Base-by-base conservation (phyloP, 106 monocot species). In the Allium sativum region DNA sequence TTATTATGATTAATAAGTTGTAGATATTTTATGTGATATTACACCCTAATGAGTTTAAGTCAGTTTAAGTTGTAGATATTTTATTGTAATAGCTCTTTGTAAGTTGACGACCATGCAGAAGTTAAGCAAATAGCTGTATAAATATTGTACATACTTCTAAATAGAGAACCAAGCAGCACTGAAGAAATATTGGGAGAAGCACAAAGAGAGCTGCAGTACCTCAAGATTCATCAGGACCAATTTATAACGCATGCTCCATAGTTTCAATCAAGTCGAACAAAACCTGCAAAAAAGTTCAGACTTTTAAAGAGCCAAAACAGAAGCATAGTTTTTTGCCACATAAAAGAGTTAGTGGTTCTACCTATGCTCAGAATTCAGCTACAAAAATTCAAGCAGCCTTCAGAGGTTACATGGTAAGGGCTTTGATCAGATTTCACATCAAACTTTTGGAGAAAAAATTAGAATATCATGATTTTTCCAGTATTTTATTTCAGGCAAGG, bases 91-190 rank as follows among this genome's bases (percentile, higher is more conserved):
- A n/a, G n/a, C n/a, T n/a, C n/a, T n/a, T n/a, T n/a, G n/a, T n/a
- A n/a, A n/a, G n/a, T n/a, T n/a, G n/a, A n/a, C n/a, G n/a, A n/a
- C n/a, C n/a, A n/a, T n/a, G n/a, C n/a, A n/a, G n/a, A n/a, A n/a
- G n/a, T n/a, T n/a, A n/a, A n/a, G n/a, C n/a, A n/a, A n/a, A n/a
- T n/a, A n/a, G n/a, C n/a, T n/a, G n/a, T n/a, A n/a, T n/a, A n/a
- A n/a, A n/a, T n/a, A n/a, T n/a, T n/a, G n/a, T n/a, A n/a, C n/a
- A n/a, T n/a, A n/a, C n/a, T n/a, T n/a, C n/a, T n/a, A n/a, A n/a
- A n/a, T n/a, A n/a, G n/a, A n/a, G 78, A 81, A 53, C 86, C 90
- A 48, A 95, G 94, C 79, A 90, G 90, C 67, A 78, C 86, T 58
- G 94, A 95, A 52, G 74, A 90, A 65, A 95, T 95, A 22, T 61